These are phyloP conservation scores for Peronospora belbahrii DNA, from an alignment of 352 stramenopile species.

Conservation along the genomic window DNA sequence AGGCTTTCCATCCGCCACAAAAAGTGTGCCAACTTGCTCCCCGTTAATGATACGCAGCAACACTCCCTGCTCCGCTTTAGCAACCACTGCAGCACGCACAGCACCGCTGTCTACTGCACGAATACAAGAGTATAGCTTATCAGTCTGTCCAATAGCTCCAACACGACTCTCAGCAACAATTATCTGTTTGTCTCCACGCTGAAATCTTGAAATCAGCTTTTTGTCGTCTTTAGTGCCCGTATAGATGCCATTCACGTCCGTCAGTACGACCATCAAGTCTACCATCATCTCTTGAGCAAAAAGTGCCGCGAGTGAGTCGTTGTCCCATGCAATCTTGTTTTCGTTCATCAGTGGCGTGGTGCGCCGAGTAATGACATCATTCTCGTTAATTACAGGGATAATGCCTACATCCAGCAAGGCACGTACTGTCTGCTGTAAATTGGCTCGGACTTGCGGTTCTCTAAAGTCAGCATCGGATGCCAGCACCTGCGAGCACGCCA, in stretches of 20 bases:
- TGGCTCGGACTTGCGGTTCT: slow-evolving; percentile 48
- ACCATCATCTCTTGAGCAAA: slow-evolving; percentile 67
- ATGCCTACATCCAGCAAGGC: slow-evolving; percentile 74
- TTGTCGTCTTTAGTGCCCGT: slow-evolving; percentile 14
- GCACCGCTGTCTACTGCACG: slow-evolving; percentile 63
- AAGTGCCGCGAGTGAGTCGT: slow-evolving; percentile 73
- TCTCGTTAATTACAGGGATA: slow-evolving; percentile 83
- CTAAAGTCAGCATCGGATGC: slow-evolving; percentile 75
- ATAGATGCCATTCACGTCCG: slow-evolving; percentile 65
- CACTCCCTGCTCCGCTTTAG: slow-evolving; percentile 52
- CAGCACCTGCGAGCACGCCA: slow-evolving; percentile 76
- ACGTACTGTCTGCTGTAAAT: slow-evolving; percentile 55
- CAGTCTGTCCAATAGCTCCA: slow-evolving; percentile 55
- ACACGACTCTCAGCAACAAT: slow-evolving; percentile 50
- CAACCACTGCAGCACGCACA: slow-evolving; percentile 52
- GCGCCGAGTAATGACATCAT: slow-evolving; percentile 72
- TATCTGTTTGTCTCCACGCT: slow-evolving; percentile 32
- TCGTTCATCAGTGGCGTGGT: slow-evolving; percentile 50
- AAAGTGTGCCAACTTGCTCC: slow-evolving; percentile 64
- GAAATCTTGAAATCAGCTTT: slow-evolving; percentile 45
- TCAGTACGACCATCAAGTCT: slow-evolving; percentile 74
- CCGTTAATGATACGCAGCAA: slow-evolving; percentile 59
- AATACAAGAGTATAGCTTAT: slow-evolving; percentile 79
- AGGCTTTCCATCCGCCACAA: slow-evolving; percentile 33
- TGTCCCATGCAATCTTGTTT: slow-evolving; percentile 75